phyloP scores from a whole-genome alignment of 179 eudicot species.

The Amaranthus tricolor region DNA sequence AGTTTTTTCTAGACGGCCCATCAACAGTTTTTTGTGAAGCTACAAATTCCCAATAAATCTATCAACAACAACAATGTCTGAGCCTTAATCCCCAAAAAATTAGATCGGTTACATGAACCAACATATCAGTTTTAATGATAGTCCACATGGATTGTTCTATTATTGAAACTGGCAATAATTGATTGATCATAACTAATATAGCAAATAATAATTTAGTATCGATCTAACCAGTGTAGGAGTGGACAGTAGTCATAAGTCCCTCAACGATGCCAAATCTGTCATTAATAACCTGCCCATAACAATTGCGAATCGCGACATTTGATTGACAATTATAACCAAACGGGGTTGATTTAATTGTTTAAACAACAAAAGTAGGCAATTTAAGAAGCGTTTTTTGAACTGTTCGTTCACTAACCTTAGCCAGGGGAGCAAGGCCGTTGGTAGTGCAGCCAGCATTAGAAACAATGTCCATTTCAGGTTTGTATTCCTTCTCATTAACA shows the following conservation, averaged over 20 bases:
- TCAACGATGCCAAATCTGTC: constrained; percentile 83
- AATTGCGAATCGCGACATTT: no score
- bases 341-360: no score
- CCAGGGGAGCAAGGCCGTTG: constrained; percentile 80
- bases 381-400: no score
- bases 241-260: constrained; percentile 80
- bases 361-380: no score
- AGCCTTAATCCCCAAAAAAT: no score
- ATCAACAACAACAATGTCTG: not conserved
- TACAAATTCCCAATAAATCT: constrained; percentile 17
- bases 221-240: constrained; percentile 62
- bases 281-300: constrained; percentile 26
- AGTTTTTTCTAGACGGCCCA: constrained; percentile 67
- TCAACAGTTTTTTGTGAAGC: constrained; percentile 47
- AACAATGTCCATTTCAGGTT: constrained; percentile 56
- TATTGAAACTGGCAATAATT: no score
- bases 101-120: no score
- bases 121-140: no score
- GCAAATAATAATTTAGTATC: not conserved
- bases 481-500: constrained; percentile 80
- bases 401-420: constrained; percentile 40
- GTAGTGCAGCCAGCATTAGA: constrained; percentile 87
- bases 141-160: no score
- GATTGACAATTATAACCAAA: no score
- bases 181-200: not conserved